phyloP scores from a whole-genome alignment of 768 basidiomycete genomes.

The Suillus hirtellus region DNA sequence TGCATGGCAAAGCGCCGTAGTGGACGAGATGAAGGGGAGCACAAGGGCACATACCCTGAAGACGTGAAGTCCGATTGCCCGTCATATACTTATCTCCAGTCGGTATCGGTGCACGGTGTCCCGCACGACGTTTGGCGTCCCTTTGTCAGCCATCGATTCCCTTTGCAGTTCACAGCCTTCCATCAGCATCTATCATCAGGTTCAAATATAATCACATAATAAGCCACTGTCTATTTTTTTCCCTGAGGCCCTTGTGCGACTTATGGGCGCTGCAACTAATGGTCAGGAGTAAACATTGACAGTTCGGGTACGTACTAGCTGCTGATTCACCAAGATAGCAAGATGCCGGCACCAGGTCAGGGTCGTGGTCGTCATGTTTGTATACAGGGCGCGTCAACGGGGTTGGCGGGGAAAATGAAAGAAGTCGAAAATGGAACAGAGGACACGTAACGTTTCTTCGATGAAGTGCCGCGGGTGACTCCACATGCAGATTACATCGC shows the following conservation, averaged over 20 bases:
- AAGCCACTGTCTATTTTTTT: neutral
- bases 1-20: neutral
- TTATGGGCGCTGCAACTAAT: neutral
- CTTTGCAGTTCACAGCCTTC: too few relatives aligned
- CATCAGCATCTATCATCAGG: too few relatives aligned
- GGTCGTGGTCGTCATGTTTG: neutral
- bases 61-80: neutral
- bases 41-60: neutral
- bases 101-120: neutral
- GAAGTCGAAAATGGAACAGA: neutral
- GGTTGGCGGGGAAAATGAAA: constrained; percentile 1
- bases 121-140: neutral
- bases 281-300: neutral
- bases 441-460: too few relatives aligned
- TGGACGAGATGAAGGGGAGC: neutral
- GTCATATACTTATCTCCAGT: neutral
- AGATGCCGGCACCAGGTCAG: neutral
- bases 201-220: too few relatives aligned
- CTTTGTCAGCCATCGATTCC: neutral
- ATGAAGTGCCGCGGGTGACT: too few relatives aligned
- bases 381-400: too few relatives aligned
- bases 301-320: neutral
- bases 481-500: neutral
- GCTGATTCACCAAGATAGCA: neutral
- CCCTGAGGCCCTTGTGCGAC: neutral